phyloP scores from a whole-genome alignment of 1,284 basidiomycete genomes.

The Prillingera fragicola region DNA sequence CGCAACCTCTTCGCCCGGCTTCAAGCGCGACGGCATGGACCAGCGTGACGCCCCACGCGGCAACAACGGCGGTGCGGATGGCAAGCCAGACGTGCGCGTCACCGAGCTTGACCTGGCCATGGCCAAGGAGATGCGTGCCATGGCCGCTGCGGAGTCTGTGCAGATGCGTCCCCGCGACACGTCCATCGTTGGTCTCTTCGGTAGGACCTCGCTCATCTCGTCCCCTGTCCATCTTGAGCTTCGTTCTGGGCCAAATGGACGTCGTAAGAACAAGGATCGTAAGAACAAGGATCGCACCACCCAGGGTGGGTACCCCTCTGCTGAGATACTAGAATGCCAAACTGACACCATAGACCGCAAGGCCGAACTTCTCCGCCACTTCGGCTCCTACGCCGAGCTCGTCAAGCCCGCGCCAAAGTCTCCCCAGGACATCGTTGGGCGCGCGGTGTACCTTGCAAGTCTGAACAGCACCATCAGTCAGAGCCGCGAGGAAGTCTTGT shows the following conservation, averaged over 20 bases:
- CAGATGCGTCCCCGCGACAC: neutral
- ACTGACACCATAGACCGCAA: conserved; percentile 16
- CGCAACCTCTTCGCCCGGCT: neutral
- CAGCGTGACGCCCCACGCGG: neutral
- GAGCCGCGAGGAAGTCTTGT: too few species aligned
- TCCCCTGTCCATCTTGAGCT: neutral
- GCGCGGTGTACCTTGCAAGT: conserved; percentile 1
- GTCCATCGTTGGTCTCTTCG: conserved; percentile 3
- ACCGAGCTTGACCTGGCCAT: neutral
- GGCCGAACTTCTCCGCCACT: conserved; percentile 17
- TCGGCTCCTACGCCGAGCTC: conserved; percentile 22
- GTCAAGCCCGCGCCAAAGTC: conserved; percentile 5
- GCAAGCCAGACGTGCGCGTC: too few species aligned
- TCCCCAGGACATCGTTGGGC: neutral
- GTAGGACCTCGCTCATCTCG: conserved; percentile 2
- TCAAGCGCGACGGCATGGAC: neutral
- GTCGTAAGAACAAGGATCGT: neutral
- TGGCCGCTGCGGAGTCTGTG: neutral
- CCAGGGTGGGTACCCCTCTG: neutral
- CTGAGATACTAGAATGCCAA: neutral
- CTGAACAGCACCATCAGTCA: conserved; percentile 5
- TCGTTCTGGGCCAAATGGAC: conserved; percentile 20
- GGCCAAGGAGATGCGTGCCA: neutral
- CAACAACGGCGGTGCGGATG: neutral
- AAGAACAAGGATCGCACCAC: neutral